These are phyloP conservation scores for Aspergillus neoniger DNA, from an alignment of 2,329 filamentous ascomycete genomes.

Conservation along the genomic window DNA sequence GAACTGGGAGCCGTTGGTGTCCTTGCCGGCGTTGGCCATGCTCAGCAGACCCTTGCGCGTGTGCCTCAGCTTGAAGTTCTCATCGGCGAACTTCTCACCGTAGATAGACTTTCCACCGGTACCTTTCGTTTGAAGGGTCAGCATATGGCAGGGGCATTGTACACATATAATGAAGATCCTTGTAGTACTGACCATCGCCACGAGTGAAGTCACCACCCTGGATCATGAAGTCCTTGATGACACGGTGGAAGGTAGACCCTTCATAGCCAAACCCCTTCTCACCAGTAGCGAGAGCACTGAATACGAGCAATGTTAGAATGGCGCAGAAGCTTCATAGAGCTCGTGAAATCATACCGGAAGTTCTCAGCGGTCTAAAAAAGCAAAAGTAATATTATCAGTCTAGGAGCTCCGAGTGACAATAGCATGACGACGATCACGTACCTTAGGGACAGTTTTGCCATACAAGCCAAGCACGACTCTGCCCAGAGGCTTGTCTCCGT, in stretches of 20 bases:
- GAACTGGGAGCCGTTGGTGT: slow-evolving; percentile 68
- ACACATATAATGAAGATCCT: neutral
- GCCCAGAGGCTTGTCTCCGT: slow-evolving; percentile 63
- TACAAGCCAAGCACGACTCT: slow-evolving; percentile 66
- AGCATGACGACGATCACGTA: slow-evolving; percentile 30
- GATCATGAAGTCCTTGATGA: slow-evolving; percentile 72
- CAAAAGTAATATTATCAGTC: slow-evolving; percentile 10
- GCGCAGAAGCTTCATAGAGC: neutral
- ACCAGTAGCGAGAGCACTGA: slow-evolving; percentile 61
- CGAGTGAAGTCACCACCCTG: slow-evolving; percentile 69
- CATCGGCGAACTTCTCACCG: slow-evolving; percentile 65
- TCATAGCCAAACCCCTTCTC: slow-evolving; percentile 69
- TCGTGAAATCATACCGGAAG: slow-evolving; percentile 52
- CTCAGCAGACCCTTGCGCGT: slow-evolving; percentile 64
- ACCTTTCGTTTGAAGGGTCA: slow-evolving; percentile 38
- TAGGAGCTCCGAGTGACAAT: slow-evolving; percentile 1
- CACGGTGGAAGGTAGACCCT: slow-evolving; percentile 67
- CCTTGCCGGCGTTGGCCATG: slow-evolving; percentile 67
- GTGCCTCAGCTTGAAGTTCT: slow-evolving; percentile 73
- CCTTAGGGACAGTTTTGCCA: slow-evolving; percentile 68
- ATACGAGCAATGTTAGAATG: slow-evolving; percentile 17
- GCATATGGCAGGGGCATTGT: neutral
- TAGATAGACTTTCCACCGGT: slow-evolving; percentile 71
- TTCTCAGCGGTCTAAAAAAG: slow-evolving; percentile 62
- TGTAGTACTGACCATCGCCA: slow-evolving; percentile 52